Percentiles rank a stretch among this genome's conserved stretches.
Evolutionary conservation across 1,284 basidiomycete genomes (phyloP).

Genomic region (Austropuccinia psidii): DNA sequence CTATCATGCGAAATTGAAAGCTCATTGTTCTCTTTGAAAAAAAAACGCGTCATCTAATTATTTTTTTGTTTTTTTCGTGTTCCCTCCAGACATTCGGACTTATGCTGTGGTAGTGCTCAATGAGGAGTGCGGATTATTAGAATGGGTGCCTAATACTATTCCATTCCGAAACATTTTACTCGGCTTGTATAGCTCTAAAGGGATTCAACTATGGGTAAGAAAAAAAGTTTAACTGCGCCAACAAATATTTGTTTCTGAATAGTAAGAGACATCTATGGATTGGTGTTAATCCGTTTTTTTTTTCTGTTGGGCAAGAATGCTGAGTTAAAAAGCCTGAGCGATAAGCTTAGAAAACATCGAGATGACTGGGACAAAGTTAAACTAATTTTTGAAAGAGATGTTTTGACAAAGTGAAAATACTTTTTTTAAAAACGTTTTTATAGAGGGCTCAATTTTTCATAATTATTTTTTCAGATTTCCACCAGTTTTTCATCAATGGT

Average conservation of each 20-base stretch:
- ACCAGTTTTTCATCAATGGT: constrained; percentile 95
- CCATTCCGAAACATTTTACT: constrained; percentile 72
- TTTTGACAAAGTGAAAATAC: constrained; percentile 58
- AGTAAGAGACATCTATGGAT: neutral
- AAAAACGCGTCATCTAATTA: neutral
- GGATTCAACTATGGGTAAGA: constrained; percentile 50
- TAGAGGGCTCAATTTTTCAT: constrained; percentile 37
- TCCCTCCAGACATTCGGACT: constrained; percentile 77
- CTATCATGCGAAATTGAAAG: neutral
- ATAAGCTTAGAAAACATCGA: constrained; percentile 27
- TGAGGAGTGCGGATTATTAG: constrained; percentile 93
- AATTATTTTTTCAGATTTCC: constrained; percentile 55
- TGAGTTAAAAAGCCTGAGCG: constrained; percentile 23
- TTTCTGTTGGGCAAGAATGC: constrained; percentile 53
- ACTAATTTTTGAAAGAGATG: constrained; percentile 57
- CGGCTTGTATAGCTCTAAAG: constrained; percentile 62
- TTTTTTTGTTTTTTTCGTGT: too few species aligned
- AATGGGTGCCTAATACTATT: constrained; percentile 95
- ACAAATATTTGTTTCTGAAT: neutral
- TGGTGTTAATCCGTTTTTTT: constrained; percentile 52
- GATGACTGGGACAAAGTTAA: constrained; percentile 52
- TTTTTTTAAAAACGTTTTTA: too few species aligned
- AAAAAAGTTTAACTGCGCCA: too few species aligned
- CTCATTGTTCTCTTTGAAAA: neutral
- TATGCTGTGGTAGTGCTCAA: constrained; percentile 95